These are phyloP conservation scores for Cyberlindnera subsufficiens DNA, from an alignment of 805 yeast genomes.

Conservation along the genomic window DNA sequence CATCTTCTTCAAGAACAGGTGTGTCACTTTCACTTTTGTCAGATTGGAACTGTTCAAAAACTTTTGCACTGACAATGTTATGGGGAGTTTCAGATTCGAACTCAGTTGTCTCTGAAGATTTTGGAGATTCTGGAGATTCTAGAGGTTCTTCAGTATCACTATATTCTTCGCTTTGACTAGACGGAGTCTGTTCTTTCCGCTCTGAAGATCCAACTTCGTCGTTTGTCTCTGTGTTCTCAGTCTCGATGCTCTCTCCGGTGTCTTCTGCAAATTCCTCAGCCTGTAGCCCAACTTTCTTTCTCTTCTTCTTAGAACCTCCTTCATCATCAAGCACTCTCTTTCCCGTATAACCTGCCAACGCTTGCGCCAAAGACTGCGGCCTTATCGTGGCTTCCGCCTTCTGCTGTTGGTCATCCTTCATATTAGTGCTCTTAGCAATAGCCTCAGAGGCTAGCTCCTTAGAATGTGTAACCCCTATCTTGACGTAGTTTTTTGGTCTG, in stretches of 20 bases:
- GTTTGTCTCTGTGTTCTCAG: background rate
- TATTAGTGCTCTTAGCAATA: background rate
- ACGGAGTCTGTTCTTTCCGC: background rate
- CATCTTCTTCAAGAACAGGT: slow-evolving; percentile 15
- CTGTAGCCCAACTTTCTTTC: slow-evolving; percentile 12
- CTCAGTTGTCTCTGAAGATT: background rate
- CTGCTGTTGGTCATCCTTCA: background rate
- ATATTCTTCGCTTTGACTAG: background rate
- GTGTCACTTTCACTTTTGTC: slow-evolving; percentile 33
- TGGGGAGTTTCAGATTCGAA: slow-evolving; percentile 11
- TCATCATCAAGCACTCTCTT: slow-evolving; percentile 17
- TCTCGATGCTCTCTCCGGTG: slow-evolving; percentile 4
- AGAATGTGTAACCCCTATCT: slow-evolving; percentile 14
- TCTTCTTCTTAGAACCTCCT: slow-evolving; percentile 12
- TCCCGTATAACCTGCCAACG: slow-evolving; percentile 22
- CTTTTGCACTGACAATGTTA: slow-evolving; percentile 17
- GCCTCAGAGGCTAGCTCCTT: slow-evolving; percentile 1
- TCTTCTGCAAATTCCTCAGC: slow-evolving; percentile 4
- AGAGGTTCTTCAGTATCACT: background rate
- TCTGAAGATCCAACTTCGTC: background rate
- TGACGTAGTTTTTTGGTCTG: slow-evolving; percentile 45
- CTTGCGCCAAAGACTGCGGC: slow-evolving; percentile 21
- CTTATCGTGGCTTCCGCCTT: background rate
- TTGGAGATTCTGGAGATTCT: too few relatives aligned
- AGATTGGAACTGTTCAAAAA: slow-evolving; percentile 14